Percentiles rank a stretch among this genome's conserved stretches.
Conservation (phyloP, 2,329 filamentous ascomycete species). For the Curvularia eragrostidis region DNA sequence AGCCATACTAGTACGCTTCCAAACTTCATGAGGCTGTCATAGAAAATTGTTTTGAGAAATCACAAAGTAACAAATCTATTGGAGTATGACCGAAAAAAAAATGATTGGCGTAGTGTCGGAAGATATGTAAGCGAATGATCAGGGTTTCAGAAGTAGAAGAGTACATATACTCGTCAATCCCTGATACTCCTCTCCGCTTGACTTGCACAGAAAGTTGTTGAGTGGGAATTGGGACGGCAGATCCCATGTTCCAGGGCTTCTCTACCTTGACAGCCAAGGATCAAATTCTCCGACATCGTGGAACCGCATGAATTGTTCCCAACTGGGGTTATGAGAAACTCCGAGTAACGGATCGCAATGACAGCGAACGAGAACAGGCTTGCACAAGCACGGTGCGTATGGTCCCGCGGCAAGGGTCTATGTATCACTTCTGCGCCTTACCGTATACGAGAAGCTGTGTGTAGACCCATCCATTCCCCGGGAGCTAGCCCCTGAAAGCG, state of each 20-base stretch:
- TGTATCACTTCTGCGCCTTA: not conserved
- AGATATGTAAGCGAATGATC: not conserved
- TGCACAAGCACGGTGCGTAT: conserved; percentile 1
- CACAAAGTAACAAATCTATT: not conserved
- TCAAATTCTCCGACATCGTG: conserved; percentile 13
- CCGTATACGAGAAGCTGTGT: not conserved
- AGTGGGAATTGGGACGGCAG: conserved; percentile 7
- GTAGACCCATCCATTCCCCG: not conserved
- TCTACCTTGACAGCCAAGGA: conserved; percentile 8
- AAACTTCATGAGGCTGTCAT: conserved; percentile 16
- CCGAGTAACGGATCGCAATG: conserved; percentile 2
- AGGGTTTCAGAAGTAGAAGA: conserved; percentile 5
- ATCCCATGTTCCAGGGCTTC: not conserved
- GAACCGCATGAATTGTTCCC: conserved; percentile 3
- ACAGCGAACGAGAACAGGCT: not conserved
- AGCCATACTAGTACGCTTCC: conserved; percentile 9
- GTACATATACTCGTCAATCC: conserved; percentile 13
- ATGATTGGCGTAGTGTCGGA: not conserved
- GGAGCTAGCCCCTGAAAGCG: not conserved
- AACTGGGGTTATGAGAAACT: conserved; percentile 1
- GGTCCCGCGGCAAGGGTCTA: conserved; percentile 5
- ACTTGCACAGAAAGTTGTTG: conserved; percentile 2
- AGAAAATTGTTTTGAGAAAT: not conserved
- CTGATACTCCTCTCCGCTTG: not conserved
- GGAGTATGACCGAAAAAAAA: not conserved